Evolutionary conservation across 2,329 filamentous ascomycete species (phyloP).

Genomic region (Penicillium frequentans): DNA sequence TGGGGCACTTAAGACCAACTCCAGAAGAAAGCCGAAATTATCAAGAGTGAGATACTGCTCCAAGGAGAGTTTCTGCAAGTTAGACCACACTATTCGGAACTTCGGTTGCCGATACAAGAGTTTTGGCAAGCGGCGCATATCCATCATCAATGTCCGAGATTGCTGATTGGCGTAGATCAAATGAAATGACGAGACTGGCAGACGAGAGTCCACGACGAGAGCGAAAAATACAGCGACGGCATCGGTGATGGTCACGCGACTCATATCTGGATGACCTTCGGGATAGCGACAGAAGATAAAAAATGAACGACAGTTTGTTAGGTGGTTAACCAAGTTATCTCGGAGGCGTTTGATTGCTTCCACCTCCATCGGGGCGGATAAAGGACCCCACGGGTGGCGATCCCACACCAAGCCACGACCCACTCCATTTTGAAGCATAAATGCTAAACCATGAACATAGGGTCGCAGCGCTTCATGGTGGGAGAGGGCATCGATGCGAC

Average conservation of each 20-base stretch:
- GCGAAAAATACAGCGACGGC: conserved; percentile 25
- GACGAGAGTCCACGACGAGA: conserved; percentile 15
- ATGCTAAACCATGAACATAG: conserved; percentile 21
- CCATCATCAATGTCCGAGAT: conserved; percentile 25
- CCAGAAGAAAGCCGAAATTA: conserved; percentile 24
- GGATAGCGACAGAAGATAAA: conserved; percentile 27
- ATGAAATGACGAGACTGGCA: conserved; percentile 22
- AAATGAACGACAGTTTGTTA: conserved; percentile 25
- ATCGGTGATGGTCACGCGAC: conserved; percentile 22
- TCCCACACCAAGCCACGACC: conserved; percentile 22
- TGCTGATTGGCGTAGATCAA: conserved; percentile 22
- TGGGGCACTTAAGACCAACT: conserved; percentile 22
- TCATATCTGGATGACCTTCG: conserved; percentile 25
- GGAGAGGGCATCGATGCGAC: conserved; percentile 16
- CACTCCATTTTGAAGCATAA: conserved; percentile 21
- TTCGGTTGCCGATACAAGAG: conserved; percentile 23
- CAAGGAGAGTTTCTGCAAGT: conserved; percentile 20
- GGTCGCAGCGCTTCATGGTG: conserved; percentile 12
- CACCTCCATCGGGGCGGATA: conserved; percentile 20
- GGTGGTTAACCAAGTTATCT: conserved; percentile 16
- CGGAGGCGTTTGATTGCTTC: conserved; percentile 17
- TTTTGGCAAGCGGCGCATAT: conserved; percentile 27
- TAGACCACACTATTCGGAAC: conserved; percentile 20
- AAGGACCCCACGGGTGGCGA: conserved; percentile 24
- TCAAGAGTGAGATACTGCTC: conserved; percentile 27